A percentile compares a stretch with the other conserved stretches of the same genome.
phyloP scores from a whole-genome alignment of 148 eudicot species.

The Heliosperma pusillum region DNA sequence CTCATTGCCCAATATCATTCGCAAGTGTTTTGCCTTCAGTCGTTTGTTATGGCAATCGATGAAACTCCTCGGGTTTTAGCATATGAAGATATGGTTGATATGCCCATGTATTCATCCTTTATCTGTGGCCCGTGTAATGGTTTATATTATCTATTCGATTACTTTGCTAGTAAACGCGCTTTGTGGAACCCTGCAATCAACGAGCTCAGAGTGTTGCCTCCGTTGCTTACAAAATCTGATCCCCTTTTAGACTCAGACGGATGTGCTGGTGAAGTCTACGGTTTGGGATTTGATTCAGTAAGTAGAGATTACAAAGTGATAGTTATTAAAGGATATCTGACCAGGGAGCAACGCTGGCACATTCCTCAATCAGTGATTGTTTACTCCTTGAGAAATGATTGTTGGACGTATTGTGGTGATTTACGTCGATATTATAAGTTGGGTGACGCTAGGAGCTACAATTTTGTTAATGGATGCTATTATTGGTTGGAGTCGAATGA shows the following conservation, averaged over 20 bases:
- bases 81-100: not conserved
- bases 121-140: conserved; percentile 14
- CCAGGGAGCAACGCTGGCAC: not conserved
- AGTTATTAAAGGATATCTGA: not conserved
- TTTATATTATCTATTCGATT: not conserved
- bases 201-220: not conserved
- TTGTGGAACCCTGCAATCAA: conserved; percentile 3
- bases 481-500: not conserved
- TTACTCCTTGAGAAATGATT: not conserved
- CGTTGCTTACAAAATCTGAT: not conserved
- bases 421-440: not conserved
- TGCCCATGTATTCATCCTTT: not conserved
- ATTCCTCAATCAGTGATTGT: not conserved
- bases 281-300: not conserved
- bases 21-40: not conserved
- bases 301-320: conserved; percentile 12
- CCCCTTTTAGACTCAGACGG: not conserved
- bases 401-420: not conserved
- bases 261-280: not conserved
- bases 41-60: not conserved
- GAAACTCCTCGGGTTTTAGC: conserved; percentile 16
- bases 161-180: not conserved
- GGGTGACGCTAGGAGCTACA: not conserved
- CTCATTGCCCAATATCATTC: not conserved
- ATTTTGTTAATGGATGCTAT: not conserved